phyloP scores from a whole-genome alignment of 1,284 basidiomycete species.

The Cryptococcus floricola region DNA sequence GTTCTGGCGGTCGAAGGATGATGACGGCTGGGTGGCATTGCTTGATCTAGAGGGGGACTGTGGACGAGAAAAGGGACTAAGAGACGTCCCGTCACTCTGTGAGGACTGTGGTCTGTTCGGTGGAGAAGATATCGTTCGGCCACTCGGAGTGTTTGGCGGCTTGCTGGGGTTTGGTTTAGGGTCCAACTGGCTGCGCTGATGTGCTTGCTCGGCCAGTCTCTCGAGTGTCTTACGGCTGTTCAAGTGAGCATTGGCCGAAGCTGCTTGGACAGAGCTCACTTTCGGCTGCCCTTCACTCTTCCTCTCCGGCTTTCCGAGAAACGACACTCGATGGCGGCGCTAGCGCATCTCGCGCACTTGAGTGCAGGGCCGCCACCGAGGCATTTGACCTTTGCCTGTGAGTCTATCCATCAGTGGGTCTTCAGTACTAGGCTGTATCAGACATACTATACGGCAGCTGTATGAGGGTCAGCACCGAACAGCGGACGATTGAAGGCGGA shows the following conservation, averaged over 20 bases:
- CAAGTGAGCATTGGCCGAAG: background rate
- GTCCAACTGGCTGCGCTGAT: background rate
- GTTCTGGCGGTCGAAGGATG: constrained; percentile 2
- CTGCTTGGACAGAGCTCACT: constrained; percentile 1
- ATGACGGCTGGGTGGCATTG: background rate
- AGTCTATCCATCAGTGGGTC: background rate
- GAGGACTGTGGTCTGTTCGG: no score
- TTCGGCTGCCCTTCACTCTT: constrained; percentile 12
- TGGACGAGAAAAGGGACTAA: no score
- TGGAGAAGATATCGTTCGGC: no score
- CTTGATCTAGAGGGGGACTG: no score
- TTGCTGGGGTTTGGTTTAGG: background rate
- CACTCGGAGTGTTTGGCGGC: background rate
- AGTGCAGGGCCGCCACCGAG: background rate
- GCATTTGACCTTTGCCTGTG: background rate
- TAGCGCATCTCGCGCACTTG: constrained; percentile 5
- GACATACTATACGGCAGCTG: no score
- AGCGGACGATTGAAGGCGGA: no score
- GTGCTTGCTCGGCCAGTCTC: constrained; percentile 1
- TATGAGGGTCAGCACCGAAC: no score
- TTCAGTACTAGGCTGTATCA: no score
- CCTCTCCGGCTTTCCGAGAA: constrained; percentile 9
- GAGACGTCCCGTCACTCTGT: no score
- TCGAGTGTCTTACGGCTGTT: constrained; percentile 9
- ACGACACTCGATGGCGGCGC: constrained; percentile 9